Percentiles rank a stretch among this genome's conserved stretches.
Evolutionary conservation across 768 basidiomycete species (phyloP).

Genomic region (Coprinellus aureogranulatus): DNA sequence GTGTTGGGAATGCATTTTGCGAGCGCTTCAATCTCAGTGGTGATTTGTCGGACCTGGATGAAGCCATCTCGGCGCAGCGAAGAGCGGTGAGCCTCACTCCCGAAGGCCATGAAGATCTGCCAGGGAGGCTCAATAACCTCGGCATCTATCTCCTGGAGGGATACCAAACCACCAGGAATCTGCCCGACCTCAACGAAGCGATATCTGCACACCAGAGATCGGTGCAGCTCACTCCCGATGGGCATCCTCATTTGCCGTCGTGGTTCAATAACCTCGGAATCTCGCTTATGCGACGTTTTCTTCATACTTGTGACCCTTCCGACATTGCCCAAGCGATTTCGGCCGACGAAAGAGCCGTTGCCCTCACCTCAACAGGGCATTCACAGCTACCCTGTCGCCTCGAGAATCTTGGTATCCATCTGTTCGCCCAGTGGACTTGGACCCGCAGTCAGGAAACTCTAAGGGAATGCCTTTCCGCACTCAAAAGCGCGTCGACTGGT

Average conservation of each 20-base stretch:
- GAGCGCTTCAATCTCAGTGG: background rate
- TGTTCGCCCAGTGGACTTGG: too few relatives aligned
- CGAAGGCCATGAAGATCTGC: background rate
- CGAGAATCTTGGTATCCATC: background rate
- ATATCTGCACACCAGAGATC: background rate
- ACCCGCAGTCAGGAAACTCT: too few relatives aligned
- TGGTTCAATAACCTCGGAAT: background rate
- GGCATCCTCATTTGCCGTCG: background rate
- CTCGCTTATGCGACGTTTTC: background rate
- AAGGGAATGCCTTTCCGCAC: too few relatives aligned
- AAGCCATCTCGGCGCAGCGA: background rate
- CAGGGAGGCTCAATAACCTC: background rate
- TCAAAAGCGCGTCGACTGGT: background rate
- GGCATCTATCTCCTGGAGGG: background rate
- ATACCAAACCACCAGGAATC: background rate
- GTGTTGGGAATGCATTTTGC: too few relatives aligned
- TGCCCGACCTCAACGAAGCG: constrained; percentile 2
- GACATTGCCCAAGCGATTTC: constrained; percentile 2
- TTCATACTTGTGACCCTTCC: background rate
- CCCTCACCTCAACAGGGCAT: background rate
- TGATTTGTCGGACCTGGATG: background rate
- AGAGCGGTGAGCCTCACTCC: background rate
- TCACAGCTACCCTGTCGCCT: background rate
- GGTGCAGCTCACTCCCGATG: background rate
- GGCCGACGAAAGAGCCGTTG: background rate